Conservation (phyloP, 139 green algal genomes). For the Auxenochlorella pyrenoidosa region DNA sequence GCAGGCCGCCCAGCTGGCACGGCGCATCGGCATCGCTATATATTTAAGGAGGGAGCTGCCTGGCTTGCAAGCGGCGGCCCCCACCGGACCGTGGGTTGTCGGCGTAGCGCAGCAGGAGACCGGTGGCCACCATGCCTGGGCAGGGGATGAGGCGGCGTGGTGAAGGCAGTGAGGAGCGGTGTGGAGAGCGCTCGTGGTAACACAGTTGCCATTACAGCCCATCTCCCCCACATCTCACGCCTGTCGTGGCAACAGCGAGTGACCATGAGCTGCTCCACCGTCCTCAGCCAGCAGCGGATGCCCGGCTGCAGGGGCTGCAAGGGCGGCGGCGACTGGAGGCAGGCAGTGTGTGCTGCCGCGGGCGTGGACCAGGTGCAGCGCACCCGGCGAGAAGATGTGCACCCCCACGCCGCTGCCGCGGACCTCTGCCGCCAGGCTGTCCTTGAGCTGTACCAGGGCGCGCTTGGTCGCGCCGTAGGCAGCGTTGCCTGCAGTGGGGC, state of each 20-base stretch:
- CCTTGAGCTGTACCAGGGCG: conserved; percentile 48
- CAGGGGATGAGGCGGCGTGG: neutral
- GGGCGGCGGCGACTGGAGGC: neutral
- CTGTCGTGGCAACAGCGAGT: no score
- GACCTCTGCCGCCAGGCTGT: conserved; percentile 46
- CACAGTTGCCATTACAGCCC: no score
- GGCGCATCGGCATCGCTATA: no score
- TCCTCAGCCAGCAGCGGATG: neutral
- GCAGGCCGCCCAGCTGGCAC: neutral
- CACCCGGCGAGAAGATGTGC: conserved; percentile 40
- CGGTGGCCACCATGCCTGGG: conserved; percentile 63
- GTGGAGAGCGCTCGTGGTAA: no score
- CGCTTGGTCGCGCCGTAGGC: conserved; percentile 55
- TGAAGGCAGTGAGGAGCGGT: no score
- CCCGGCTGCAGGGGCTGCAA: no score
- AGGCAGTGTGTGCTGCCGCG: neutral
- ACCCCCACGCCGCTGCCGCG: conserved; percentile 33
- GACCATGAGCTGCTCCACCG: no score
- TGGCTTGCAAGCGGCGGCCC: neutral
- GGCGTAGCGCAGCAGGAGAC: conserved; percentile 46
- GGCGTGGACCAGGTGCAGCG: neutral
- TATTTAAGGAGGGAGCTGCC: neutral
- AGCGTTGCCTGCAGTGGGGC: conserved; percentile 42
- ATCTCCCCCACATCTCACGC: no score
- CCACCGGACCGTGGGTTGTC: conserved; percentile 28